Percentiles rank a stretch among this genome's conserved stretches.
Evolutionary conservation across 352 stramenopile genomes (phyloP).

Genomic region (Globisporangium barbulae): DNA sequence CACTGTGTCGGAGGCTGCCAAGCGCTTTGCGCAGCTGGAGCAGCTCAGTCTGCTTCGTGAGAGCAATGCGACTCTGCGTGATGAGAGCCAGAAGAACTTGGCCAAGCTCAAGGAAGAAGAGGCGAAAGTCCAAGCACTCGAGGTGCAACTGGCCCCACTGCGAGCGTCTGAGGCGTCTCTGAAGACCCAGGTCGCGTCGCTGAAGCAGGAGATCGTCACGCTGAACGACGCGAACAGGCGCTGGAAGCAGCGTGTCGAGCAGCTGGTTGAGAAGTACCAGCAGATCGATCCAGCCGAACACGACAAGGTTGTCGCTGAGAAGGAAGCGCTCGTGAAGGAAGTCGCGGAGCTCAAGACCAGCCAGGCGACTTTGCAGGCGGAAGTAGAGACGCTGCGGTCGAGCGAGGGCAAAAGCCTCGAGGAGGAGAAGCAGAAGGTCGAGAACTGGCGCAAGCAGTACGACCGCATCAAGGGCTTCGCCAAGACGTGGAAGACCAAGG

Average conservation of each 20-base stretch:
- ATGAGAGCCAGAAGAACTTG: conserved; percentile 64
- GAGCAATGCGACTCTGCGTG: conserved; percentile 74
- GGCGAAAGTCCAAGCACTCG: conserved; percentile 37
- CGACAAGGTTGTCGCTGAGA: conserved; percentile 64
- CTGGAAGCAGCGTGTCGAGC: conserved; percentile 80
- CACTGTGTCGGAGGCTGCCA: conserved; percentile 28
- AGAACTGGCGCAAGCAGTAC: conserved; percentile 75
- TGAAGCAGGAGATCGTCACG: conserved; percentile 62
- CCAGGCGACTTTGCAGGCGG: conserved; percentile 31
- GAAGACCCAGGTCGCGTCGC: conserved; percentile 46
- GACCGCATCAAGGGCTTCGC: conserved; percentile 78
- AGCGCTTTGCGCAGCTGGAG: conserved; percentile 63
- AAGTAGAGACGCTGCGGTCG: conserved; percentile 48
- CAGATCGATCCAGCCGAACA: conserved; percentile 72
- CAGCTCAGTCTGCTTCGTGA: conserved; percentile 75
- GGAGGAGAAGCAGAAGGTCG: conserved; percentile 62
- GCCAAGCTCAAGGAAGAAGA: conserved; percentile 51
- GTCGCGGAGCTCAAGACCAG: conserved; percentile 41
- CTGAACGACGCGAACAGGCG: conserved; percentile 63
- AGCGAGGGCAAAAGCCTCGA: conserved; percentile 45
- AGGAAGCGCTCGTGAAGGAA: conserved; percentile 46
- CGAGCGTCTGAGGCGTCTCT: conserved; percentile 38
- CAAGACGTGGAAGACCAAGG: conserved; percentile 83
- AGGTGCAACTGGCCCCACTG: conserved; percentile 52
- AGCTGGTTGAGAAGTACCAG: conserved; percentile 82